A percentile compares a stretch with the other conserved stretches of the same genome.
phyloP scores from a whole-genome alignment of 306 rosid genomes.

The Lotus japonicus region DNA sequence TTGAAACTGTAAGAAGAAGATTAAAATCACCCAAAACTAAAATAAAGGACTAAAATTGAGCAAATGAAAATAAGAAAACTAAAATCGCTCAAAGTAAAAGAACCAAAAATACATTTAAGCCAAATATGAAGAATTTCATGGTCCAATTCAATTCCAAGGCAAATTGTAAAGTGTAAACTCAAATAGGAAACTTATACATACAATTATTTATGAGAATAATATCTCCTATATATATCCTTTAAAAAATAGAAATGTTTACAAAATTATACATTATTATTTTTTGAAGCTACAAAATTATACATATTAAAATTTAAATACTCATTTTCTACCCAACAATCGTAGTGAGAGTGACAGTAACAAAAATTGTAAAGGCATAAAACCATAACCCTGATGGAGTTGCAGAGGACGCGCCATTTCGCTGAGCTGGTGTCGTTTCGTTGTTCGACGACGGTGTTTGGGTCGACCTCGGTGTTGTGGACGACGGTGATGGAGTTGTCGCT shows the following conservation, averaged over 20 bases:
- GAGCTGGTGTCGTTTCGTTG: neutral
- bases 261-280: neutral
- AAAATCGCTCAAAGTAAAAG: too few relatives aligned
- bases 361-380: slow-evolving; percentile 20
- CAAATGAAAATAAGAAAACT: too few relatives aligned
- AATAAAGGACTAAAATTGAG: too few relatives aligned
- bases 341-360: slow-evolving; percentile 28
- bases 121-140: too few relatives aligned
- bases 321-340: slow-evolving; percentile 17
- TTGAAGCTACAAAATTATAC: neutral
- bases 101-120: too few relatives aligned
- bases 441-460: neutral
- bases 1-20: too few relatives aligned
- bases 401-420: neutral
- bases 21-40: too few relatives aligned
- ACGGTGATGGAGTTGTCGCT: neutral
- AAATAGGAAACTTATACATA: neutral
- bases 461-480: neutral
- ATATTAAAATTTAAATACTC: neutral
- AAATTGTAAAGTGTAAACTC: too few relatives aligned
- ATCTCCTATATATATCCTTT: slow-evolving; percentile 10
- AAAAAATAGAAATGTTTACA: slow-evolving; percentile 9
- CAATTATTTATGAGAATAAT: neutral
- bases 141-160: too few relatives aligned
- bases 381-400: slow-evolving; percentile 20